phyloP scores from a whole-genome alignment of 805 yeast genomes.

The Candida schatavii region DNA sequence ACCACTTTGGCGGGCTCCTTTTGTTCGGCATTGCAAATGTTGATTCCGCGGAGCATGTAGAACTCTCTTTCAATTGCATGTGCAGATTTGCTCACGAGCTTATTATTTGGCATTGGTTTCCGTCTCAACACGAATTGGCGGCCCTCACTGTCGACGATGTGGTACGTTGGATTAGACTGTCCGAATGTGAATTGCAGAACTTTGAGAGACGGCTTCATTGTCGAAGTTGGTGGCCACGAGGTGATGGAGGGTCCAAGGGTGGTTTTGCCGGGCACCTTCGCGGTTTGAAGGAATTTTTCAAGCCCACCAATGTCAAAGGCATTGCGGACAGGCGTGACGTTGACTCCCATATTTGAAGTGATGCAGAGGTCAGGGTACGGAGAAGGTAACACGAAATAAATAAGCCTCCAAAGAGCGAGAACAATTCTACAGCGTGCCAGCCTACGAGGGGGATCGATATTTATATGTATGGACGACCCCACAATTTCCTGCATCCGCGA shows the following conservation, averaged over 20 bases:
- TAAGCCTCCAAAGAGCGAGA: neutral
- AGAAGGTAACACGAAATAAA: neutral
- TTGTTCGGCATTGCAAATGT: slow-evolving; percentile 22
- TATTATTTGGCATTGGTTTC: slow-evolving; percentile 51
- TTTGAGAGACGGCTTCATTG: slow-evolving; percentile 25
- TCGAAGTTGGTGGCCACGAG: slow-evolving; percentile 18
- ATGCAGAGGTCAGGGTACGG: neutral
- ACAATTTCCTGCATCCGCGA: slow-evolving; percentile 1
- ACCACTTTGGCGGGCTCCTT: slow-evolving; percentile 22
- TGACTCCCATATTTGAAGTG: slow-evolving; percentile 8
- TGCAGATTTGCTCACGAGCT: slow-evolving; percentile 53
- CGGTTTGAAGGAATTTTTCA: slow-evolving; percentile 18
- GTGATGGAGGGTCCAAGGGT: slow-evolving; percentile 19
- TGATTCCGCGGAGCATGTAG: slow-evolving; percentile 43
- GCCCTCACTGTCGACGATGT: slow-evolving; percentile 39
- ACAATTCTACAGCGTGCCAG: neutral
- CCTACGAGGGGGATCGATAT: neutral
- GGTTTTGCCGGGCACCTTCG: slow-evolving; percentile 9
- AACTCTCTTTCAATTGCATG: slow-evolving; percentile 65
- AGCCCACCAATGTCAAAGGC: slow-evolving; percentile 27
- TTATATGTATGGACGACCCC: neutral
- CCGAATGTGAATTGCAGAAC: slow-evolving; percentile 59
- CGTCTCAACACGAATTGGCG: slow-evolving; percentile 49
- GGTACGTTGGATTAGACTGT: slow-evolving; percentile 63
- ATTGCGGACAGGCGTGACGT: slow-evolving; percentile 33